Conservation (phyloP, 495 filamentous ascomycete genomes). For the Thermothielavioides terrestris region DNA sequence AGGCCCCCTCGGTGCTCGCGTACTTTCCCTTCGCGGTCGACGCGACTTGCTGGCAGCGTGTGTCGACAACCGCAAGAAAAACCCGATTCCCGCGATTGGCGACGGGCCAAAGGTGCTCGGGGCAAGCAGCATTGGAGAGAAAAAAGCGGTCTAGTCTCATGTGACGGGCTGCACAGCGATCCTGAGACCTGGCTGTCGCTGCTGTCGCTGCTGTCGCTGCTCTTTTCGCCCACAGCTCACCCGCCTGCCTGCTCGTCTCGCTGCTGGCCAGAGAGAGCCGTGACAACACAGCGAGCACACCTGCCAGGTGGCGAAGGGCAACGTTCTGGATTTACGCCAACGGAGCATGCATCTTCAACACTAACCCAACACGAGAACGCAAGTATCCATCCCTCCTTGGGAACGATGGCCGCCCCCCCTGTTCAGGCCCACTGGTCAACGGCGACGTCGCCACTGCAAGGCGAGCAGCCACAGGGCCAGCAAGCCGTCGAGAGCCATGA, state of each 20-base stretch:
- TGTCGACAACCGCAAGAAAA: slow-evolving; percentile 8
- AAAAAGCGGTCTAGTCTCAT: background rate
- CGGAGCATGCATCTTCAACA: too few species aligned
- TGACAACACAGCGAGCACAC: slow-evolving; percentile 1
- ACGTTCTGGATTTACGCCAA: too few species aligned
- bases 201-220: background rate
- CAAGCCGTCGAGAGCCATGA: background rate
- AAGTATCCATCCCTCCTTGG: slow-evolving; percentile 8
- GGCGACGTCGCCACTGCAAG: slow-evolving; percentile 10
- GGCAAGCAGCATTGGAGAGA: too few species aligned
- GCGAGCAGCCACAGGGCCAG: background rate
- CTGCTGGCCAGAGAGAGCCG: background rate
- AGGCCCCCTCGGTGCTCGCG: background rate
- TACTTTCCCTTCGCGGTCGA: background rate
- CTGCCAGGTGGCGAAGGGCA: background rate
- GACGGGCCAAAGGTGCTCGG: background rate
- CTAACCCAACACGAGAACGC: slow-evolving; percentile 3
- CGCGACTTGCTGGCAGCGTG: slow-evolving; percentile 16
- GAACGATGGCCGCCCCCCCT: background rate
- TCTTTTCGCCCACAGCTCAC: background rate
- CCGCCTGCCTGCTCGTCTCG: background rate
- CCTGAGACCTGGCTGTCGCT: background rate
- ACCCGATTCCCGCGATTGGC: slow-evolving; percentile 6
- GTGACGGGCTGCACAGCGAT: background rate
- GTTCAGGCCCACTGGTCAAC: background rate